Evolutionary conservation across 1,139 yeast species (phyloP).

Genomic region (Hansenula sp.): DNA sequence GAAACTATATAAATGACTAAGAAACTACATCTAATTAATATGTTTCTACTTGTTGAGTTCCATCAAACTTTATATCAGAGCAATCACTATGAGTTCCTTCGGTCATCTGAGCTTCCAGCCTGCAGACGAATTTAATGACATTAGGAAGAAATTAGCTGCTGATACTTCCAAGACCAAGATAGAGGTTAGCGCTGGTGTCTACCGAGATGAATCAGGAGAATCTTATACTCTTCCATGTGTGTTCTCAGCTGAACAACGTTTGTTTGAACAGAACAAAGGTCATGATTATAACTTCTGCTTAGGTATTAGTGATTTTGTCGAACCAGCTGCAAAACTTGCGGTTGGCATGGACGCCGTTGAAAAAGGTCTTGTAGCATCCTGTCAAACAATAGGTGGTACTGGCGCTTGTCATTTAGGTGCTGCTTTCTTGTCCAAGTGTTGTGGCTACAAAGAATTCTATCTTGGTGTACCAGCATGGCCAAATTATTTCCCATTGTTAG

Average conservation of each 20-base stretch:
- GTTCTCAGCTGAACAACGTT: conserved; percentile 33
- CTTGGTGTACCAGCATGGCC: conserved; percentile 78
- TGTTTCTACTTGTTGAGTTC: neutral
- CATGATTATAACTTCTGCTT: conserved; percentile 47
- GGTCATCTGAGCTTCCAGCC: conserved; percentile 4
- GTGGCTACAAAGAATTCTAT: conserved; percentile 43
- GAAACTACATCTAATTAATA: no score
- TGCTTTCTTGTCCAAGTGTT: conserved; percentile 51
- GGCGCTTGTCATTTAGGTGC: conserved; percentile 73
- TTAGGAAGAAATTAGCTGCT: conserved; percentile 13
- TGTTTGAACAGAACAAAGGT: conserved; percentile 32
- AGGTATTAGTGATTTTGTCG: conserved; percentile 41
- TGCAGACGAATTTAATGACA: conserved; percentile 2
- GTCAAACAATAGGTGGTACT: conserved; percentile 71
- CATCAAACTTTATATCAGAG: neutral
- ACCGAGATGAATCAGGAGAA: conserved; percentile 46
- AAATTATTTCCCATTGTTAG: conserved; percentile 55
- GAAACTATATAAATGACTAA: no score
- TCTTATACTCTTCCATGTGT: conserved; percentile 53
- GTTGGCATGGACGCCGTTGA: conserved; percentile 38
- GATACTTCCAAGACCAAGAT: conserved; percentile 42
- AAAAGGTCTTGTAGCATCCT: conserved; percentile 47
- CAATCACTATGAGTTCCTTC: conserved; percentile 1
- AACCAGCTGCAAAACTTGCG: conserved; percentile 40
- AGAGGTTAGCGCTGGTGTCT: conserved; percentile 52